These are phyloP conservation scores for Starmerella tilneyi DNA, from an alignment of 805 yeast species.

Conservation along the genomic window DNA sequence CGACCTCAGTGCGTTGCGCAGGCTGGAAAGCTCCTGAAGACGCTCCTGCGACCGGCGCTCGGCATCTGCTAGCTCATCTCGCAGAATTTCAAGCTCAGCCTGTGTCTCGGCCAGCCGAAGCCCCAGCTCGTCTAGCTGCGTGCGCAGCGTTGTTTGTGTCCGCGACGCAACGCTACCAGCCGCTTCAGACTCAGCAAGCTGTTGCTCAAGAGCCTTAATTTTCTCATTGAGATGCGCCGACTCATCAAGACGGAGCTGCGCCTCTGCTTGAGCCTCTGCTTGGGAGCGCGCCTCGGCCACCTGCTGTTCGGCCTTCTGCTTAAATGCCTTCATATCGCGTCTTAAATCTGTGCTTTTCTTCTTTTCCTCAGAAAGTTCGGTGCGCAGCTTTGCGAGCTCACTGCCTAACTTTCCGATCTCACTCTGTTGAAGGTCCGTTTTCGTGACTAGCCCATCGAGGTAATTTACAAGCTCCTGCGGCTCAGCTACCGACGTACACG, in stretches of 20 bases:
- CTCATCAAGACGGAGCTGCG: background rate
- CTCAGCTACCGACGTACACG: constrained; percentile 64
- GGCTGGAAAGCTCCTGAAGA: constrained; percentile 62
- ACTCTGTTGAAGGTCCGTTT: constrained; percentile 48
- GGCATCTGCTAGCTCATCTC: constrained; percentile 73
- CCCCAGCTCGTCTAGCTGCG: constrained; percentile 32
- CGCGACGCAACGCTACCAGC: constrained; percentile 16
- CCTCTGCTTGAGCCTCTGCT: constrained; percentile 2
- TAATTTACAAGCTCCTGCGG: constrained; percentile 60
- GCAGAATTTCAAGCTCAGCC: constrained; percentile 51
- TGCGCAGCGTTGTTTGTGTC: constrained; percentile 18
- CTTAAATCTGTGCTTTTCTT: background rate
- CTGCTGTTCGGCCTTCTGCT: constrained; percentile 16
- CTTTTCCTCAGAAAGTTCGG: background rate
- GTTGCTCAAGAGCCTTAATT: constrained; percentile 13
- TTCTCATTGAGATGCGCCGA: constrained; percentile 1
- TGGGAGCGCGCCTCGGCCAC: constrained; percentile 4
- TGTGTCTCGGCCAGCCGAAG: constrained; percentile 59
- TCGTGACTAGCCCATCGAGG: constrained; percentile 50
- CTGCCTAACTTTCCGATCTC: constrained; percentile 47
- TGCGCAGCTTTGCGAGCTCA: constrained; percentile 1
- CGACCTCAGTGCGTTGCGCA: constrained; percentile 59
- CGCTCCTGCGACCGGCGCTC: constrained; percentile 67
- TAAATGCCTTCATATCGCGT: constrained; percentile 6
- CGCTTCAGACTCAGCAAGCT: constrained; percentile 13